These are phyloP conservation scores for Ensete glaucum DNA, from an alignment of 176 grass and related monocot genomes.

Conservation along the genomic window DNA sequence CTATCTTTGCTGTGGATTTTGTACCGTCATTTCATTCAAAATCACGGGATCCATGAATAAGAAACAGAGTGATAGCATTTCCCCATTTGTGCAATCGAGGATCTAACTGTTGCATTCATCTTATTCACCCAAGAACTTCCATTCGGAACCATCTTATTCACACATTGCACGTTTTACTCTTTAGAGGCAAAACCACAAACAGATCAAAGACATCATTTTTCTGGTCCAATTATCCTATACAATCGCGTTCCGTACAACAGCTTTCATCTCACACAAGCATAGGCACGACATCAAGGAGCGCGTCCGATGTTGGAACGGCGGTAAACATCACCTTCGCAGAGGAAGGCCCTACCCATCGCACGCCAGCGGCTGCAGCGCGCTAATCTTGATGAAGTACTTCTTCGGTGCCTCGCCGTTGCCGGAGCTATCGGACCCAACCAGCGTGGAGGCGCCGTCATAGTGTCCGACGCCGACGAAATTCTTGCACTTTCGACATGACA, in stretches of 20 bases:
- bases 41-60: background rate
- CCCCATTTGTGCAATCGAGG: background rate
- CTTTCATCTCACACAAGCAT: no score
- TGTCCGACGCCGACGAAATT: constrained; percentile 1
- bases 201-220: background rate
- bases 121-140: background rate
- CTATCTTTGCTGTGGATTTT: background rate
- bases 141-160: background rate
- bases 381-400: constrained; percentile 3
- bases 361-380: background rate
- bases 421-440: background rate
- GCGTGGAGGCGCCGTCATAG: background rate
- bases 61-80: background rate
- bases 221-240: background rate
- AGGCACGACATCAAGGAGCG: constrained; percentile 12
- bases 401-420: background rate
- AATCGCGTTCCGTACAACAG: background rate
- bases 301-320: background rate
- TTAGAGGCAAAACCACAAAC: background rate
- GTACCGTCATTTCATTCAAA: background rate
- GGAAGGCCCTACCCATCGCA: background rate
- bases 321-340: background rate
- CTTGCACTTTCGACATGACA: constrained; percentile 1
- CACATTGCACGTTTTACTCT: background rate
- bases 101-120: background rate